phyloP scores from a whole-genome alignment of 768 basidiomycete genomes.

The Lentinula detonsa region DNA sequence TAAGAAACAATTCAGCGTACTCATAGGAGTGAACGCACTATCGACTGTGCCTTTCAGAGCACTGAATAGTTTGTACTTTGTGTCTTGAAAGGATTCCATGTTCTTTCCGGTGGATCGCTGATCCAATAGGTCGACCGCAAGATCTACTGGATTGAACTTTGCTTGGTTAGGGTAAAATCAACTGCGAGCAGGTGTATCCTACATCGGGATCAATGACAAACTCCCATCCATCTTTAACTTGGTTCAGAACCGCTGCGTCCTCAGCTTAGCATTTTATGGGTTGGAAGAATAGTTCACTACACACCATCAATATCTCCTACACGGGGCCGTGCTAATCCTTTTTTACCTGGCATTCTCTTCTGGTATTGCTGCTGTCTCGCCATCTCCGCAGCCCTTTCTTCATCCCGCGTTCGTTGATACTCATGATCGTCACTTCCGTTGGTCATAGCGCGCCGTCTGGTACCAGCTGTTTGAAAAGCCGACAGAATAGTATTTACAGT shows the following conservation, averaged over 20 bases:
- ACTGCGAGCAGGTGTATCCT: constrained; percentile 7
- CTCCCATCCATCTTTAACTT: constrained; percentile 88
- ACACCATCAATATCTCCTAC: constrained; percentile 83
- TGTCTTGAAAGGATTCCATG: constrained; percentile 69
- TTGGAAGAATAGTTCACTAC: constrained; percentile 16
- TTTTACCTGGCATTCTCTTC: constrained; percentile 59
- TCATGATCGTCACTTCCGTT: constrained; percentile 49
- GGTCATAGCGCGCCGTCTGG: constrained; percentile 47
- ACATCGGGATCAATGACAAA: constrained; percentile 81
- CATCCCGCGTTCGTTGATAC: constrained; percentile 50
- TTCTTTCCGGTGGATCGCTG: constrained; percentile 66
- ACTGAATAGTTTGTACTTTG: constrained; percentile 71
- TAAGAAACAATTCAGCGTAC: background rate
- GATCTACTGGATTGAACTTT: constrained; percentile 91
- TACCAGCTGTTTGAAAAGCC: constrained; percentile 64
- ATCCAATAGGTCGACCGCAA: constrained; percentile 87
- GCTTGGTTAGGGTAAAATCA: constrained; percentile 3
- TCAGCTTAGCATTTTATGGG: background rate
- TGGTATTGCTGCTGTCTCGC: constrained; percentile 63
- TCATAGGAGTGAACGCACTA: constrained; percentile 40
- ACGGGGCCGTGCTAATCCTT: constrained; percentile 45
- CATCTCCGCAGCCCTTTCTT: constrained; percentile 59
- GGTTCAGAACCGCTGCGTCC: constrained; percentile 66
- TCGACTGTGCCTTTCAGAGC: constrained; percentile 87
- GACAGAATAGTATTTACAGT: constrained; percentile 52